Conservation (phyloP, 1,139 yeast genomes). For the Pichia sp. region DNA sequence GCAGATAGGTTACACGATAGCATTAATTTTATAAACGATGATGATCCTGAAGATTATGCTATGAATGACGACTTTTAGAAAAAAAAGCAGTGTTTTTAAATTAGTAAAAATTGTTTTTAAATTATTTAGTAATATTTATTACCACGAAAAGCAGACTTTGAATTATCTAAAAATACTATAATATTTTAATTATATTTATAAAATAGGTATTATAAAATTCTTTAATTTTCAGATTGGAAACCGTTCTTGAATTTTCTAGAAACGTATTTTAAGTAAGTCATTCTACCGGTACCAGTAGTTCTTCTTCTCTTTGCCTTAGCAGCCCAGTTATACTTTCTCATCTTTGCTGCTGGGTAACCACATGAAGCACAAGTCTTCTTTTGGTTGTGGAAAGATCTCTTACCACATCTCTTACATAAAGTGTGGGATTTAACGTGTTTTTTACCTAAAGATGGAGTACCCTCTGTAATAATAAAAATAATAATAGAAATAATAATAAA, state of each 20-base stretch:
- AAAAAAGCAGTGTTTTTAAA: no score
- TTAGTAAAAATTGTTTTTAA: no score
- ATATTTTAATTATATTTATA: conserved; percentile 1
- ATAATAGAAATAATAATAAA: no score
- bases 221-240: conserved; percentile 56
- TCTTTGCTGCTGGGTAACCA: conserved; percentile 99
- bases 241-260: conserved; percentile 98
- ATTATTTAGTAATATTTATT: no score
- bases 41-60: no score
- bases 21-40: conserved; percentile 38
- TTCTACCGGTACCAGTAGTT: conserved; percentile 99
- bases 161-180: conserved; percentile 9
- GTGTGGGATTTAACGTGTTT: conserved; percentile 99
- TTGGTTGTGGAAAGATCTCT: conserved; percentile 98
- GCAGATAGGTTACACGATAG: conserved; percentile 69
- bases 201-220: conserved; percentile 1
- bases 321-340: conserved; percentile 99
- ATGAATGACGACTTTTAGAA: no score
- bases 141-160: conserved; percentile 1
- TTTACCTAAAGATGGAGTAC: conserved; percentile 99
- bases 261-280: conserved; percentile 95
- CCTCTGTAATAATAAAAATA: conserved; percentile 50
- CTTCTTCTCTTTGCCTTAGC: conserved; percentile 99
- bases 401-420: conserved; percentile 99
- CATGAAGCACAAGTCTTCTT: conserved; percentile 98